phyloP scores from a whole-genome alignment of 73 alveolate species.

The Tetrahymena borealis region DNA sequence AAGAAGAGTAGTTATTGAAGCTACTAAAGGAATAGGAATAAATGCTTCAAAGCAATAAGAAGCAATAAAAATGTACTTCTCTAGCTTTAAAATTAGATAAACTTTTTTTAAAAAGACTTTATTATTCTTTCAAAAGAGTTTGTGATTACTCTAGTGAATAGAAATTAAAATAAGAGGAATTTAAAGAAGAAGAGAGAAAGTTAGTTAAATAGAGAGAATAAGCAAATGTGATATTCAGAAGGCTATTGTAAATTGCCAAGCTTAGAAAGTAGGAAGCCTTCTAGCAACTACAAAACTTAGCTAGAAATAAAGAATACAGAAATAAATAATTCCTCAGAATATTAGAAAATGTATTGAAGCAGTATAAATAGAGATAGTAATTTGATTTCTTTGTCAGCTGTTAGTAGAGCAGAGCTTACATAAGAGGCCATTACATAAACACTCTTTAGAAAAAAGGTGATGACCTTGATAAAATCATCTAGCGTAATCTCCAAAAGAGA shows the following conservation, averaged over 20 bases:
- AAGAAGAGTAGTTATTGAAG: background rate
- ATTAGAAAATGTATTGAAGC: background rate
- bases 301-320: background rate
- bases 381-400: background rate
- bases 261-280: background rate
- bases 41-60: background rate
- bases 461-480: background rate
- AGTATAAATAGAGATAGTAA: background rate
- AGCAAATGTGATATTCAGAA: background rate
- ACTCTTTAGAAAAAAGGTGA: background rate
- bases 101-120: background rate
- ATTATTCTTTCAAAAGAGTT: background rate
- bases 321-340: background rate
- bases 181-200: background rate
- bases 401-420: background rate
- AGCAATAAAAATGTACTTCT: background rate
- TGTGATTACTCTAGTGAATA: background rate
- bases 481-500: background rate
- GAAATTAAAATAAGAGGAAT: background rate
- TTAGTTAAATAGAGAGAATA: background rate
- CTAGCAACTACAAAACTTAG: background rate
- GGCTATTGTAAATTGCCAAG: background rate
- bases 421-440: background rate
- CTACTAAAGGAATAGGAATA: background rate
- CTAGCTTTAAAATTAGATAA: background rate